These are phyloP conservation scores for Hypoxylon sp. DNA, from an alignment of 2,329 filamentous ascomycete genomes.

Conservation along the genomic window DNA sequence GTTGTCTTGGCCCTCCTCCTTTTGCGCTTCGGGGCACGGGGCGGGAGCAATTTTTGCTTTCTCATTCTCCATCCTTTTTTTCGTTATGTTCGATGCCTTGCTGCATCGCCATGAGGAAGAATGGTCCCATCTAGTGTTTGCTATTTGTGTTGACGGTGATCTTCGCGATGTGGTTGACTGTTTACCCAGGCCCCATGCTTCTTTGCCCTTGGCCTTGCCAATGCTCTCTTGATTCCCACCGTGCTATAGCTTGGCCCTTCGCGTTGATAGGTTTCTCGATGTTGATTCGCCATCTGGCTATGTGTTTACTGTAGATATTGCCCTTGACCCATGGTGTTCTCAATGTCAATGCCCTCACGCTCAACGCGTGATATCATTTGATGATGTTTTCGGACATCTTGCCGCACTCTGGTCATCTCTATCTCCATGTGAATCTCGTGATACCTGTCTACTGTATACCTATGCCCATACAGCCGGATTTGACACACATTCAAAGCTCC, in stretches of 20 bases:
- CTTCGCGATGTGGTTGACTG: background rate
- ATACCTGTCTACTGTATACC: no score
- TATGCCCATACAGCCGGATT: no score
- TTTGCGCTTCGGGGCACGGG: conserved; percentile 50
- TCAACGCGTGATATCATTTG: no score
- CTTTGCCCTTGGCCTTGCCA: background rate
- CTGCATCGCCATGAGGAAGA: conserved; percentile 36
- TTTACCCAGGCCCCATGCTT: background rate
- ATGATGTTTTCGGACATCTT: no score
- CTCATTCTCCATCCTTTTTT: conserved; percentile 24
- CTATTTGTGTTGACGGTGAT: background rate
- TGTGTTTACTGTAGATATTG: no score
- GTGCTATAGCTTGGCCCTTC: background rate
- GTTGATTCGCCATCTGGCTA: no score
- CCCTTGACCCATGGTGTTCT: no score
- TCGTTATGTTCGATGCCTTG: conserved; percentile 33
- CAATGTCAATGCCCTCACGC: no score
- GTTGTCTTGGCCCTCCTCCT: conserved; percentile 56
- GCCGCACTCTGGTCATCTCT: no score
- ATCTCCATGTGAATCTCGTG: no score
- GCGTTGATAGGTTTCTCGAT: no score
- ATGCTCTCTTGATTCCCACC: background rate
- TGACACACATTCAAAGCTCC: no score
- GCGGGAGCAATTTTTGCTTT: conserved; percentile 53
- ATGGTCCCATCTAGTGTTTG: background rate